Evolutionary conservation across 257 asterid genomes (phyloP).

Genomic region (Prunella vulgaris): DNA sequence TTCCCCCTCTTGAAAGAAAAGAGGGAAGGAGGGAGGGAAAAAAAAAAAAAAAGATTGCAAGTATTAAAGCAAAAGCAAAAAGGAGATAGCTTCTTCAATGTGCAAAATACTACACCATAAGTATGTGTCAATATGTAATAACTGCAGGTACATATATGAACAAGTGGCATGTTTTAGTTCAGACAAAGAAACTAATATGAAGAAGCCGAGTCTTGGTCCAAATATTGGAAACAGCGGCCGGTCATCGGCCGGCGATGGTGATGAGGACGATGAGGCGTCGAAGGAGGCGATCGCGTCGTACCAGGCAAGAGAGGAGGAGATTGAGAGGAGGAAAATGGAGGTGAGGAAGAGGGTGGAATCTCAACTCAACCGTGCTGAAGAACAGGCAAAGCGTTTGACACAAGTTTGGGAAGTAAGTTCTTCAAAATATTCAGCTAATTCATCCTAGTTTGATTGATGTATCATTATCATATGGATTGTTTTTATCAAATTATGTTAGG

Average conservation of each 20-base stretch:
- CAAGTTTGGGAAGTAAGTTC: conserved; percentile 71
- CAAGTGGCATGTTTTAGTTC: neutral
- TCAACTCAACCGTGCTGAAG: conserved; percentile 69
- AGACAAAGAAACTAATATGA: neutral
- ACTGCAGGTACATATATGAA: conserved; percentile 7
- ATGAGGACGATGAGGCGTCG: conserved; percentile 55
- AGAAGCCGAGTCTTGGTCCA: conserved; percentile 43
- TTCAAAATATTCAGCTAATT: neutral
- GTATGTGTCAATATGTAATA: neutral
- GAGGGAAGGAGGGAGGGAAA: conserved; percentile 36
- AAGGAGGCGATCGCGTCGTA: conserved; percentile 59
- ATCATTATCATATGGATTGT: too few species aligned
- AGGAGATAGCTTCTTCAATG: conserved; percentile 19
- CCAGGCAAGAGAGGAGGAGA: conserved; percentile 77
- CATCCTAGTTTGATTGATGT: too few species aligned
- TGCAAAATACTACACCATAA: conserved; percentile 7
- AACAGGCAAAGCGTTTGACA: conserved; percentile 62
- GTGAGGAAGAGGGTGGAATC: conserved; percentile 62
- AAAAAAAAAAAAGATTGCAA: conserved; percentile 22
- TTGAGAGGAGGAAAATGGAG: conserved; percentile 71
- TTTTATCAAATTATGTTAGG: too few species aligned
- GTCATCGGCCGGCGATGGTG: conserved; percentile 29
- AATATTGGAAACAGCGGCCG: conserved; percentile 56
- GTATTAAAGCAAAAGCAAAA: conserved; percentile 64
- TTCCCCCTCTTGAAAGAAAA: conserved; percentile 36